Conservation (phyloP, 495 filamentous ascomycete species). For the Aspergillus conjunctus region DNA sequence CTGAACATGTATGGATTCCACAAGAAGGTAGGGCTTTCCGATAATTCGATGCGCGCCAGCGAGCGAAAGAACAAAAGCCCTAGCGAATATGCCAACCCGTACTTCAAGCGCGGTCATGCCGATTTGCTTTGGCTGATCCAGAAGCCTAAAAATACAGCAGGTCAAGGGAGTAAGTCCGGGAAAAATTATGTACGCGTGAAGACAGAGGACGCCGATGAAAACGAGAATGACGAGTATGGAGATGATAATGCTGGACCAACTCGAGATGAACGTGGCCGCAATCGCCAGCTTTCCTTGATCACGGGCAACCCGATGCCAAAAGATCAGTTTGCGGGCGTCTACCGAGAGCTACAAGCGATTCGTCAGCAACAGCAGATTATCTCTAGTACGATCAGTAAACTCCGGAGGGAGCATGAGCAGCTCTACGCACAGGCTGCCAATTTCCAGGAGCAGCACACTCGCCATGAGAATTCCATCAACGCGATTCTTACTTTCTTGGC, state of each 20-base stretch:
- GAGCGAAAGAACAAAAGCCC: conserved; percentile 96
- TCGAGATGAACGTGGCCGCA: conserved; percentile 42
- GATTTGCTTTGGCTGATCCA: conserved; percentile 97
- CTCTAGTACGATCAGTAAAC: conserved; percentile 70
- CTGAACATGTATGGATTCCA: conserved; percentile 99
- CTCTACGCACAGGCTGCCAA: conserved; percentile 86
- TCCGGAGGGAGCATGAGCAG: conserved; percentile 82
- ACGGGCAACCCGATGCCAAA: conserved; percentile 59
- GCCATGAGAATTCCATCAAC: conserved; percentile 97
- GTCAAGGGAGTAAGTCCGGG: conserved; percentile 50
- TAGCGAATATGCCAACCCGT: conserved; percentile 96
- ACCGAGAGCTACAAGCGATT: conserved; percentile 75
- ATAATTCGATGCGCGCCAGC: conserved; percentile 96
- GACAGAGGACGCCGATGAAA: conserved; percentile 68
- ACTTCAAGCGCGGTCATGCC: conserved; percentile 89
- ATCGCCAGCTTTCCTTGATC: conserved; percentile 45
- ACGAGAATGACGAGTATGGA: conserved; percentile 70
- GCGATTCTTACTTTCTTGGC: conserved; percentile 96
- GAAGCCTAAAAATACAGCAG: conserved; percentile 77
- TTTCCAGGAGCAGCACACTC: conserved; percentile 88
- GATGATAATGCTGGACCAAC: conserved; percentile 42
- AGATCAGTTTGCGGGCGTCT: conserved; percentile 75
- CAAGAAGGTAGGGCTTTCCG: conserved; percentile 94
- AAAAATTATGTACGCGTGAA: conserved; percentile 59
- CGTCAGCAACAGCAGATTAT: conserved; percentile 85